Percentiles rank a stretch among this genome's conserved stretches.
Evolutionary conservation across 768 basidiomycete genomes (phyloP).

Genomic region (Lentinula boryana): DNA sequence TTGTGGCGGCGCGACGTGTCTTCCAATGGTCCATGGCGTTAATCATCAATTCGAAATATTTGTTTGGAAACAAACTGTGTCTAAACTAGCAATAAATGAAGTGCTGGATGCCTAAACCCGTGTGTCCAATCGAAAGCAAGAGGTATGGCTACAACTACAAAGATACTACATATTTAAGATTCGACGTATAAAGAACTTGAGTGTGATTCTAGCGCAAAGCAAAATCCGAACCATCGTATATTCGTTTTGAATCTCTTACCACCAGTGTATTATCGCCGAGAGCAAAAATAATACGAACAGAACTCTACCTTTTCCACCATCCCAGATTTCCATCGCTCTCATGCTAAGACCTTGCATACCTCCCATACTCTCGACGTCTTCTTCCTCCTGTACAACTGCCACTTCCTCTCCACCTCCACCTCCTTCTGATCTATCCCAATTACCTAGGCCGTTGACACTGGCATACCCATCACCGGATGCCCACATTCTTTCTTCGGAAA

Average conservation of each 20-base stretch:
- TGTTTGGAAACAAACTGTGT: slow-evolving; percentile 42
- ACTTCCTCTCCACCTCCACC: not conserved
- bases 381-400: not conserved
- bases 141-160: not conserved
- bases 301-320: not conserved
- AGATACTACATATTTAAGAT: not conserved
- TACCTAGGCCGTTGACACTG: not conserved
- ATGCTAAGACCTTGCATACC: slow-evolving; percentile 4
- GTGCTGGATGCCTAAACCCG: slow-evolving; percentile 29
- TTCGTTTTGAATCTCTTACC: not conserved
- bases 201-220: too few relatives aligned
- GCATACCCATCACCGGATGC: slow-evolving; percentile 1
- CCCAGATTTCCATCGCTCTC: slow-evolving; percentile 3
- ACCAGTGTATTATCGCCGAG: not conserved
- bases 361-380: not conserved
- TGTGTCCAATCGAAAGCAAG: too few relatives aligned
- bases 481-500: not conserved
- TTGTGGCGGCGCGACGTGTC: slow-evolving; percentile 68
- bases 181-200: too few relatives aligned
- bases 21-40: slow-evolving; percentile 78
- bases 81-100: slow-evolving; percentile 11
- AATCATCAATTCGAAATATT: slow-evolving; percentile 85
- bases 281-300: not conserved
- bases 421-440: not conserved
- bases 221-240: too few relatives aligned